These are phyloP conservation scores for Debaryomyces maramus DNA, from an alignment of 805 yeast species.

Conservation along the genomic window DNA sequence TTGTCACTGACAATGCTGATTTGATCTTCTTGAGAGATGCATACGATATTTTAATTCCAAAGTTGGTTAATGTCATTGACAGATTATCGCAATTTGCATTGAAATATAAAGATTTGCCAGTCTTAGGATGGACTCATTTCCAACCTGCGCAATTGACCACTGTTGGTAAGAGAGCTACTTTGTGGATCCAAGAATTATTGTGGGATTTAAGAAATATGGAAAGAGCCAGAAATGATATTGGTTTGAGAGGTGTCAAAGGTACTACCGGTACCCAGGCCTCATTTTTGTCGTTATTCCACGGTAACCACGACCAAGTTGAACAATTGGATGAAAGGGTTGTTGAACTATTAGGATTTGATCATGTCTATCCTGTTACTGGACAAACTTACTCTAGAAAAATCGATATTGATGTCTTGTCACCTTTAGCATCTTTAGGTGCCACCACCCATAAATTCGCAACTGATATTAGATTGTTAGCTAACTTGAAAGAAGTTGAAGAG, in stretches of 20 bases:
- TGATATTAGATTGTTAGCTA: constrained; percentile 91
- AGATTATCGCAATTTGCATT: constrained; percentile 85
- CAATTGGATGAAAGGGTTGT: constrained; percentile 87
- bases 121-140: constrained; percentile 98
- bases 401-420: constrained; percentile 90
- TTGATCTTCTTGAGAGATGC: constrained; percentile 95
- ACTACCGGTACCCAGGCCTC: constrained; percentile 99
- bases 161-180: constrained; percentile 95
- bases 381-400: constrained; percentile 99
- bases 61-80: constrained; percentile 92
- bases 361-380: constrained; percentile 96
- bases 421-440: constrained; percentile 93
- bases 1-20: constrained; percentile 97
- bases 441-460: constrained; percentile 97
- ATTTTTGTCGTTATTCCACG: constrained; percentile 91
- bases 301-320: constrained; percentile 96
- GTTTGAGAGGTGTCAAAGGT: constrained; percentile 97
- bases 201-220: constrained; percentile 97
- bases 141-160: constrained; percentile 99
- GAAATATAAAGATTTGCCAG: constrained; percentile 92
- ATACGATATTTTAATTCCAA: constrained; percentile 88
- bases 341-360: constrained; percentile 88
- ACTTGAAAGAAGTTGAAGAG: constrained; percentile 96
- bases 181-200: constrained; percentile 95
- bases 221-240: constrained; percentile 95